These are phyloP conservation scores for Eleusine coracana DNA, from an alignment of 176 grass and related monocot species.

Conservation along the genomic window DNA sequence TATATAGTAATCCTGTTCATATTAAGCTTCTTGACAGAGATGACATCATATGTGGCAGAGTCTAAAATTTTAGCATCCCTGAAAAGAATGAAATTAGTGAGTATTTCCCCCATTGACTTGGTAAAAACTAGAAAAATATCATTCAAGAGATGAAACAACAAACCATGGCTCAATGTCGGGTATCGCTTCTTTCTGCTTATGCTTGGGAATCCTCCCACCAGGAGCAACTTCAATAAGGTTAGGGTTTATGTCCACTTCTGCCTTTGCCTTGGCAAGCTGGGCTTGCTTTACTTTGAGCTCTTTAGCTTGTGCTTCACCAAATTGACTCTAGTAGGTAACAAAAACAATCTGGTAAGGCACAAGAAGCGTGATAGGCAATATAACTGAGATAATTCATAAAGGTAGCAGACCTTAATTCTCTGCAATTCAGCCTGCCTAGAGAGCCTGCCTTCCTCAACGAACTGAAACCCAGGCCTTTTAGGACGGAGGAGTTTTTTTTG, in stretches of 20 bases:
- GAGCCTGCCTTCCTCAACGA: constrained; percentile 86
- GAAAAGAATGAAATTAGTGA: constrained; percentile 27
- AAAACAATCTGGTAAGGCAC: constrained; percentile 28
- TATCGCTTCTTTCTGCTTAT: constrained; percentile 86
- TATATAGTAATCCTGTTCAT: constrained; percentile 91
- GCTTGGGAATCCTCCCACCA: constrained; percentile 62
- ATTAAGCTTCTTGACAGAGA: constrained; percentile 68
- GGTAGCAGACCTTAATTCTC: constrained; percentile 73
- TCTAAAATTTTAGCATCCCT: constrained; percentile 84
- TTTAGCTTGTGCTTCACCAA: constrained; percentile 96
- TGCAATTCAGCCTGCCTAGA: constrained; percentile 90
- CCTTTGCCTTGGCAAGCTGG: constrained; percentile 90
- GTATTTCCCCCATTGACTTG: neutral
- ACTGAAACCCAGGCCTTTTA: constrained; percentile 87
- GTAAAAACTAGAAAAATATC: neutral
- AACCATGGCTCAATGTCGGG: constrained; percentile 99
- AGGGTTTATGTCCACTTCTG: constrained; percentile 85
- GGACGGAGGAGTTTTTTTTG: constrained; percentile 85
- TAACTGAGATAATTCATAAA: constrained; percentile 11
- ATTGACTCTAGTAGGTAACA: constrained; percentile 77
- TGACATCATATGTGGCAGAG: constrained; percentile 58
- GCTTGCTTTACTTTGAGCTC: constrained; percentile 89
- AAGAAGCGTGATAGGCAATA: constrained; percentile 13
- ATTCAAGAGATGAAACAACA: constrained; percentile 18
- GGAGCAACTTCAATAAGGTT: constrained; percentile 88